Evolutionary conservation across 495 filamentous ascomycete species (phyloP).

Genomic region (Daldinia concentrica): DNA sequence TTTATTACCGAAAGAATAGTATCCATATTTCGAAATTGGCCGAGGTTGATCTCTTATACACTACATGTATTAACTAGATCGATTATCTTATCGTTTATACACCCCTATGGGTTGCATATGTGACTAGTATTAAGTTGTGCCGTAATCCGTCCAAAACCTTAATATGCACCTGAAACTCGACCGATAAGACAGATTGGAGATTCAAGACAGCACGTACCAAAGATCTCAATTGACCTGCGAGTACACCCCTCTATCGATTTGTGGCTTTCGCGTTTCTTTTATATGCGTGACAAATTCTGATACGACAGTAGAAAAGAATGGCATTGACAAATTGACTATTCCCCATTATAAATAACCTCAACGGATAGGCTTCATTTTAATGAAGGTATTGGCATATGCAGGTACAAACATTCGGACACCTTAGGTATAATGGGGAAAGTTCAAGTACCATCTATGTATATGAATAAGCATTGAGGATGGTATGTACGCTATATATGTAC

Average conservation of each 20-base stretch:
- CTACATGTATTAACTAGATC: neutral
- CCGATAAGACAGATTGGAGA: too few relatives aligned
- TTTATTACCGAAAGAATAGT: constrained; percentile 2
- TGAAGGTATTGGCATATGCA: neutral
- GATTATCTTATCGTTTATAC: neutral
- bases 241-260: neutral
- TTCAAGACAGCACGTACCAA: neutral
- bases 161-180: too few relatives aligned
- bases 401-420: constrained; percentile 3
- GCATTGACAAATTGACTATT: neutral
- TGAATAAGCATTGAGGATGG: neutral
- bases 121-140: too few relatives aligned
- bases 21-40: constrained; percentile 37
- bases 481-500: neutral
- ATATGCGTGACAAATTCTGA: neutral
- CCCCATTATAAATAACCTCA: neutral
- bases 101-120: too few relatives aligned
- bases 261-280: neutral
- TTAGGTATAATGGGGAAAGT: neutral
- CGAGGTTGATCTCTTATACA: constrained; percentile 16
- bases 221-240: neutral
- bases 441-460: neutral
- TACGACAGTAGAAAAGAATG: neutral
- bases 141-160: too few relatives aligned
- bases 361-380: neutral